These are phyloP conservation scores for Cyberlindnera petersonii DNA, from an alignment of 805 yeast genomes.

Conservation along the genomic window DNA sequence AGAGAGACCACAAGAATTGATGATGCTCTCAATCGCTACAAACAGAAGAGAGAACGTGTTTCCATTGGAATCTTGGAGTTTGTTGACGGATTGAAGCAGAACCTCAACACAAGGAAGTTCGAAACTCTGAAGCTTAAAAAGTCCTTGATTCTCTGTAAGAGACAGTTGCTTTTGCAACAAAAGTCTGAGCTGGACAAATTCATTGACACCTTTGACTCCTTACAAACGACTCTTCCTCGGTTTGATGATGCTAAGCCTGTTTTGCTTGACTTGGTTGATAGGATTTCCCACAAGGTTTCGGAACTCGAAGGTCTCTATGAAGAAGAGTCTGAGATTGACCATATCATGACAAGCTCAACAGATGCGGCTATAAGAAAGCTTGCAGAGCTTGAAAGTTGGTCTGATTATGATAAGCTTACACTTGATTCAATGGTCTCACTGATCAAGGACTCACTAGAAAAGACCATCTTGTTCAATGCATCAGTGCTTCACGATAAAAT, in stretches of 20 bases:
- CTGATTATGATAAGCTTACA: slow-evolving; percentile 37
- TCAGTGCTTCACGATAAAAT: slow-evolving; percentile 52
- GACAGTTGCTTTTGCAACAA: slow-evolving; percentile 40
- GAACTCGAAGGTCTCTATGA: slow-evolving; percentile 49
- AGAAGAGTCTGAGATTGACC: slow-evolving; percentile 48
- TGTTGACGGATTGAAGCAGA: slow-evolving; percentile 38
- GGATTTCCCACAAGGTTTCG: slow-evolving; percentile 41
- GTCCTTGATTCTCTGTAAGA: slow-evolving; percentile 35
- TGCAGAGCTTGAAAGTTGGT: slow-evolving; percentile 56
- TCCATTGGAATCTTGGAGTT: slow-evolving; percentile 38
- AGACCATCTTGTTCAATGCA: slow-evolving; percentile 52
- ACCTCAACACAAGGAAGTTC: slow-evolving; percentile 40
- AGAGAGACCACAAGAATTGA: slow-evolving; percentile 47
- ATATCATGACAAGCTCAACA: slow-evolving; percentile 43
- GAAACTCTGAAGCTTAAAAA: slow-evolving; percentile 41
- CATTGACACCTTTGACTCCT: slow-evolving; percentile 19
- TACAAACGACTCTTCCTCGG: slow-evolving; percentile 26
- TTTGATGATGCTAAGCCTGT: slow-evolving; percentile 24
- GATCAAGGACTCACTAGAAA: slow-evolving; percentile 46
- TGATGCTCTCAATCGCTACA: slow-evolving; percentile 34
- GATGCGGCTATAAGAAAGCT: slow-evolving; percentile 43
- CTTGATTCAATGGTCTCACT: slow-evolving; percentile 40
- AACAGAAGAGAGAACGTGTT: slow-evolving; percentile 36
- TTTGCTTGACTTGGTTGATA: slow-evolving; percentile 34
- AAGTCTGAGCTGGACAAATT: slow-evolving; percentile 34